These are phyloP conservation scores for Psilocybe azurescens DNA, from an alignment of 768 basidiomycete species.

Conservation along the genomic window DNA sequence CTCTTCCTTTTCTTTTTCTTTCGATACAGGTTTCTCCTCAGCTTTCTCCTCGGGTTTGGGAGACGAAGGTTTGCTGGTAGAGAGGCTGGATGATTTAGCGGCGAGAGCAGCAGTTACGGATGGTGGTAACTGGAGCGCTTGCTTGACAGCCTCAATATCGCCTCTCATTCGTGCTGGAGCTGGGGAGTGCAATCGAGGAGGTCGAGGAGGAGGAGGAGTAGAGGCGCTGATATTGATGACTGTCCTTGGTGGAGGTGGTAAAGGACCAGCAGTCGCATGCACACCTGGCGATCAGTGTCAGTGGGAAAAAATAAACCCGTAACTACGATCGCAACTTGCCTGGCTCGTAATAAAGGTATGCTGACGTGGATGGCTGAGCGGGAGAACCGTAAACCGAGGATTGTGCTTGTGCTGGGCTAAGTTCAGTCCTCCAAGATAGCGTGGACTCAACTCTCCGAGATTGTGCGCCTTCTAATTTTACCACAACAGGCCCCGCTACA, in stretches of 20 bases:
- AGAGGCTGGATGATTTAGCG: slow-evolving; percentile 30
- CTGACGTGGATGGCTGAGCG: slow-evolving; percentile 24
- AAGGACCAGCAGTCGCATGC: slow-evolving; percentile 75
- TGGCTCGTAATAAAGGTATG: slow-evolving; percentile 67
- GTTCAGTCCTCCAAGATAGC: slow-evolving; percentile 26
- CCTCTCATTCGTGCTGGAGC: slow-evolving; percentile 43
- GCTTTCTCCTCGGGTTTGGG: slow-evolving; percentile 3
- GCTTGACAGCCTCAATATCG: slow-evolving; percentile 63
- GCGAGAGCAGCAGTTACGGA: slow-evolving; percentile 56
- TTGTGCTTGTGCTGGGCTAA: slow-evolving; percentile 11
- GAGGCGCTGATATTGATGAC: slow-evolving; percentile 50
- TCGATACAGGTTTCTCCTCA: neutral
- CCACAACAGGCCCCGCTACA: slow-evolving; percentile 67
- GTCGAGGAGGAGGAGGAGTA: slow-evolving; percentile 60
- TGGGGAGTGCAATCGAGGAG: slow-evolving; percentile 67
- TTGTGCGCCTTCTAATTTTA: slow-evolving; percentile 43
- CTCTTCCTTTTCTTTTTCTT: slow-evolving; percentile 11
- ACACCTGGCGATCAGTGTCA: slow-evolving; percentile 38
- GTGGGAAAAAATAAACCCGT: slow-evolving; percentile 1
- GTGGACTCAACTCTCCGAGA: slow-evolving; percentile 20
- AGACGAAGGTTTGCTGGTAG: slow-evolving; percentile 17
- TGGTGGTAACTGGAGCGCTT: slow-evolving; percentile 62
- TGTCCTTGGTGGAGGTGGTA: slow-evolving; percentile 72
- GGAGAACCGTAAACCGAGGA: slow-evolving; percentile 29
- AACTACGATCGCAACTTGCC: slow-evolving; percentile 38